phyloP scores from a whole-genome alignment of 352 stramenopile species.

The Phytopythium delawarense region DNA sequence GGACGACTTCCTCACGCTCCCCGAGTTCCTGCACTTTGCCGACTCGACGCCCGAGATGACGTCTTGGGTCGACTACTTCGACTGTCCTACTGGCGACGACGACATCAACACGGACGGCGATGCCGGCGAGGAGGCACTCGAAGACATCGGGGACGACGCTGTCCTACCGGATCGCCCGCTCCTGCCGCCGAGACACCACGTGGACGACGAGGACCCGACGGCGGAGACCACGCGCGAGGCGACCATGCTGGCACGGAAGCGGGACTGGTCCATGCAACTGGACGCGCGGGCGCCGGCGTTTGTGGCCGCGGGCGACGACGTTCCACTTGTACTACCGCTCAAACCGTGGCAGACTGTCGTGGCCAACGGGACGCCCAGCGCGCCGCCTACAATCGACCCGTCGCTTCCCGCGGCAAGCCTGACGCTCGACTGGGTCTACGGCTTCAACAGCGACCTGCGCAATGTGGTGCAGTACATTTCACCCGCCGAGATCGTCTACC shows the following conservation, averaged over 20 bases:
- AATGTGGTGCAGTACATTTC: conserved; percentile 59
- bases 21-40: conserved; percentile 72
- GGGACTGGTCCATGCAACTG: conserved; percentile 44
- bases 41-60: conserved; percentile 79
- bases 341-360: conserved; percentile 65
- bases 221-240: conserved; percentile 9
- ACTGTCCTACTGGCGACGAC: conserved; percentile 43
- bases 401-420: conserved; percentile 53
- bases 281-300: conserved; percentile 45
- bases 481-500: conserved; percentile 55
- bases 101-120: conserved; percentile 41
- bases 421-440: conserved; percentile 77
- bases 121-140: conserved; percentile 37
- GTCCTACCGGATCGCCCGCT: background rate
- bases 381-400: conserved; percentile 44
- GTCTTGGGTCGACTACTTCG: conserved; percentile 82
- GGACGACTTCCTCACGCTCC: conserved; percentile 61
- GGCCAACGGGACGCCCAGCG: conserved; percentile 50
- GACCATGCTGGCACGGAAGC: conserved; percentile 23
- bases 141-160: conserved; percentile 2
- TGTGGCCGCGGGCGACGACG: conserved; percentile 3
- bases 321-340: conserved; percentile 11
- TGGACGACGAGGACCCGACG: background rate
- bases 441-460: conserved; percentile 70
- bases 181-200: background rate